Base-by-base conservation (phyloP, 768 basidiomycete species). In the Pulveroboletus sp. region DNA sequence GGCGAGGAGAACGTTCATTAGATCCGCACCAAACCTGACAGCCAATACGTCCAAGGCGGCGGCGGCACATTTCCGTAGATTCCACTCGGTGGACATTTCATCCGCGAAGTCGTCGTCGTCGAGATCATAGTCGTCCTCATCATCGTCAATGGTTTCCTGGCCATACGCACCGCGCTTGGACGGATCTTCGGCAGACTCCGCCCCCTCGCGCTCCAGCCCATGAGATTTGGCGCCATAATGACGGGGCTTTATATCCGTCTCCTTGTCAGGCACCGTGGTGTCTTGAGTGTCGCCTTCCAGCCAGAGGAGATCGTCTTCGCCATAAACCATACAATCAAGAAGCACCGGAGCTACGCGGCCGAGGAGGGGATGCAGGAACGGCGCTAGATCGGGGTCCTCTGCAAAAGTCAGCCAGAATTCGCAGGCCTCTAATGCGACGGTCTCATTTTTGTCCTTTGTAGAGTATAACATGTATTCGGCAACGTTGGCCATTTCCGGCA, bases 341-440 rank as follows among this genome's bases (percentile, higher is more conserved):
- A 99, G 75, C 16, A 97, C 86, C 0, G 97, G 97, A 3, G 90
- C 92, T 34, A 99, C 91, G 58, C 90, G 90, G n/a, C 76, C 83
- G 9, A 99, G 76, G 51, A 94, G 79, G 2, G 94, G 94, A 51
- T 84, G 85, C 23, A 99, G 75, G 64, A 87, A 90, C 3, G 83
- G 80, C 10, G 84, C 84, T 20, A 98, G 77, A 42, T 93, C 91
- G 33, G 84, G 84, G 58, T 97, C 93, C 66, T 99, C 97, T 14
- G 97, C 94, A 63, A 99, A 98, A 2, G 94, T 97, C 52, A 99
- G 77, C 97, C 97, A 99, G 69, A 99, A 99, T 76, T 99, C 97
- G 77, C 94, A 97, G 20, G 97, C 97, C 72, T 99, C 97, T 41
- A 99, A 77, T 3, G 95, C 94, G 45, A 93, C 95, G 53, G 86